Conservation (phyloP, 192 early-diverging fungal genomes). For the Umbelopsis sp. region DNA sequence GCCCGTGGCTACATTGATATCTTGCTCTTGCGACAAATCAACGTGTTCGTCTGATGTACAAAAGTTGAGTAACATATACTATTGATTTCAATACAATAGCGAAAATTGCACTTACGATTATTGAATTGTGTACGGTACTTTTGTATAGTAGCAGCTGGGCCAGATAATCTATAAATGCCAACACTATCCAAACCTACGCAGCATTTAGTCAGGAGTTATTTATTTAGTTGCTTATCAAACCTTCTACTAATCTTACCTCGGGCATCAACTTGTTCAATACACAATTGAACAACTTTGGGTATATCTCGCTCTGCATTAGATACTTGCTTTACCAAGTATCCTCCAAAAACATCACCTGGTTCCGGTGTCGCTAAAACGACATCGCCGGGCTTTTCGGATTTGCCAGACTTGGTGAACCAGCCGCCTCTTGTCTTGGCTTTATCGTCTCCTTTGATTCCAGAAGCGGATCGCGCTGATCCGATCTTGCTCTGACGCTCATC, state of each 20-base stretch:
- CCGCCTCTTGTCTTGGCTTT: conserved; percentile 17
- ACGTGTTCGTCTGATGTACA: conserved; percentile 22
- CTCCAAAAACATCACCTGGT: conserved; percentile 37
- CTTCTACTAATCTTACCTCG: conserved; percentile 36
- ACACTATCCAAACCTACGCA: conserved; percentile 57
- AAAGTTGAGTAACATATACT: neutral
- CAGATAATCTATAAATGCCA: conserved; percentile 77
- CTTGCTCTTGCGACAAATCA: conserved; percentile 59
- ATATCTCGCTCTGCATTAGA: conserved; percentile 43
- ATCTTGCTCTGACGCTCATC: neutral
- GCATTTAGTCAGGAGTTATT: neutral
- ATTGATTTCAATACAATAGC: neutral
- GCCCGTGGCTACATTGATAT: conserved; percentile 70
- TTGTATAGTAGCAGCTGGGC: conserved; percentile 65
- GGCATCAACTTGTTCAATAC: conserved; percentile 70
- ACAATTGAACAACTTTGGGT: conserved; percentile 67
- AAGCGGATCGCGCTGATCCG: neutral
- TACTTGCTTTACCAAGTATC: conserved; percentile 21
- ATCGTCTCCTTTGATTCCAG: neutral
- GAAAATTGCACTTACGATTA: conserved; percentile 30
- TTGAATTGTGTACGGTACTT: conserved; percentile 64
- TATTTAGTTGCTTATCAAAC: neutral
- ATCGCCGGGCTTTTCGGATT: neutral
- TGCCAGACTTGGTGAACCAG: conserved; percentile 19
- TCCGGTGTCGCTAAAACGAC: neutral